phyloP scores from a whole-genome alignment of 805 yeast genomes.

The Candida ortonii region DNA sequence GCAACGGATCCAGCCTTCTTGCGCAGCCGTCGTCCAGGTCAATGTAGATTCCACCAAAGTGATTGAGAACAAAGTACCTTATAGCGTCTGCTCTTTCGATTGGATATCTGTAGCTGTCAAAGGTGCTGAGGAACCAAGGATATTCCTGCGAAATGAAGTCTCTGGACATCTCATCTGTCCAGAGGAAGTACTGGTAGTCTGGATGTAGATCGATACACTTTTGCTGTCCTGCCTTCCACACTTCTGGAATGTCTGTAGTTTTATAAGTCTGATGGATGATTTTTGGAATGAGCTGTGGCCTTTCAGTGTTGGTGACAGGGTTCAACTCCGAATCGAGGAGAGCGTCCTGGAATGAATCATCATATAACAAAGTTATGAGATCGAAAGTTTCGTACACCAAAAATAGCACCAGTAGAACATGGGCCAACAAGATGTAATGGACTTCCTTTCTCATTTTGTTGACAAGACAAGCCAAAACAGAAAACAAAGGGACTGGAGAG shows the following conservation, averaged over 20 bases:
- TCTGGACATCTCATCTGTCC: constrained; percentile 86
- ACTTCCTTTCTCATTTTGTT: constrained; percentile 60
- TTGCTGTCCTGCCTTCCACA: constrained; percentile 77
- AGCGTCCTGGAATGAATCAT: constrained; percentile 65
- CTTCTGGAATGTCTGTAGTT: constrained; percentile 70
- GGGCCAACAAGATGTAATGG: constrained; percentile 57
- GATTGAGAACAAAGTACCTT: constrained; percentile 76
- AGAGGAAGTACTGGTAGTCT: constrained; percentile 80
- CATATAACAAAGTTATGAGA: constrained; percentile 68
- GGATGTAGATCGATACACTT: constrained; percentile 77
- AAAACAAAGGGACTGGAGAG: background rate
- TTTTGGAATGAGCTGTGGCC: constrained; percentile 70
- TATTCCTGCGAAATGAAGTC: constrained; percentile 75
- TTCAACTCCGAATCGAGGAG: constrained; percentile 60
- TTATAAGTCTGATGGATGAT: constrained; percentile 94
- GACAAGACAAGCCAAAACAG: background rate
- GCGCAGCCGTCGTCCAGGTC: constrained; percentile 90
- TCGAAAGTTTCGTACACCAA: constrained; percentile 67
- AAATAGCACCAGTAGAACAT: constrained; percentile 50
- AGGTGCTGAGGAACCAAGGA: constrained; percentile 82
- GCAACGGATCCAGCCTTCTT: constrained; percentile 72
- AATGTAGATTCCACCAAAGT: constrained; percentile 86
- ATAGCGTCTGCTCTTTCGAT: constrained; percentile 91
- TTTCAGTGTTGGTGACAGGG: constrained; percentile 40
- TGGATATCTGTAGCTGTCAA: constrained; percentile 73